Conservation (phyloP, 441 rosid genomes). For the Eruca vesicaria region DNA sequence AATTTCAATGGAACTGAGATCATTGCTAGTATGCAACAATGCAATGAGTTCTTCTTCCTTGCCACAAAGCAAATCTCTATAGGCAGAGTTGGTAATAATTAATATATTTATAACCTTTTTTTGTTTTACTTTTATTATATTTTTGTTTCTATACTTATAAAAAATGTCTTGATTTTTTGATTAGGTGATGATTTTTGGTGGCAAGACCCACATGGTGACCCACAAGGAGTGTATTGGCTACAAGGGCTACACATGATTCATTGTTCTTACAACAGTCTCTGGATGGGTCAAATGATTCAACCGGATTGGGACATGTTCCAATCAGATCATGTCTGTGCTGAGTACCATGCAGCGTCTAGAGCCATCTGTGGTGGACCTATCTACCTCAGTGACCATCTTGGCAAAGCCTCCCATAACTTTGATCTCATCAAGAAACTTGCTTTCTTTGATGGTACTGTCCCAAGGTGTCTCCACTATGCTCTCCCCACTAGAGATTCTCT, state of each 20-base stretch:
- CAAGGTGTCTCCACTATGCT: conserved; percentile 66
- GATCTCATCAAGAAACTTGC: conserved; percentile 61
- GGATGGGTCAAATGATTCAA: conserved; percentile 80
- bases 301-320: conserved; percentile 98
- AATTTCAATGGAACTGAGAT: conserved; percentile 69
- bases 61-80: conserved; percentile 72
- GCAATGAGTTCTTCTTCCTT: conserved; percentile 79
- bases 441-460: conserved; percentile 68
- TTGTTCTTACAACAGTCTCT: conserved; percentile 77
- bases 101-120: neutral
- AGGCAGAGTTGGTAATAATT: conserved; percentile 71
- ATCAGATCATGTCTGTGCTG: conserved; percentile 74
- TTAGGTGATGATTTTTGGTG: conserved; percentile 89
- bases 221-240: conserved; percentile 74
- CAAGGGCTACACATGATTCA: conserved; percentile 87
- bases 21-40: conserved; percentile 83
- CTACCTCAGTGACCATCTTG: conserved; percentile 68
- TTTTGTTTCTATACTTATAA: neutral
- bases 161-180: neutral
- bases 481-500: conserved; percentile 78
- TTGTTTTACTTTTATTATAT: neutral
- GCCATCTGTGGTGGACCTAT: conserved; percentile 88
- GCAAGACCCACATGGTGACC: conserved; percentile 83
- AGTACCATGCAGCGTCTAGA: conserved; percentile 76
- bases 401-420: conserved; percentile 54